Conservation (phyloP, 1,139 yeast genomes). For the Hansenula anomala region DNA sequence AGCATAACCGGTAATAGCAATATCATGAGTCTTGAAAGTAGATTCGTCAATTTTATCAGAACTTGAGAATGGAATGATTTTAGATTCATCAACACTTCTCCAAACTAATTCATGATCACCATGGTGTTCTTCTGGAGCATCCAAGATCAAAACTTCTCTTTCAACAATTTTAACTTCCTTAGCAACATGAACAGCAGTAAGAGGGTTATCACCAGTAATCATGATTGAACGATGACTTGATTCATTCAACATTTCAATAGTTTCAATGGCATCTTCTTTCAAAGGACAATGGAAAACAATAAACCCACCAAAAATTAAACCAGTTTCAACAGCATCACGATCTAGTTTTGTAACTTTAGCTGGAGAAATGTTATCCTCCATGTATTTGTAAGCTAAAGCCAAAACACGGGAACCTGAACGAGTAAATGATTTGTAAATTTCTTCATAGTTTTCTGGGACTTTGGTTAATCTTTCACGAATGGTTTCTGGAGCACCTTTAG, state of each 20-base stretch:
- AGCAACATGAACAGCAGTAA: slow-evolving; percentile 98
- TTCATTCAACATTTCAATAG: slow-evolving; percentile 88
- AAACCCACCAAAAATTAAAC: slow-evolving; percentile 82
- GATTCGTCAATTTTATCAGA: slow-evolving; percentile 51
- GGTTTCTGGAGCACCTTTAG: slow-evolving; percentile 99
- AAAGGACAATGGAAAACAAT: slow-evolving; percentile 96
- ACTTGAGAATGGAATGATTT: slow-evolving; percentile 63
- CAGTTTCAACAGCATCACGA: slow-evolving; percentile 74
- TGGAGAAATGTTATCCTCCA: slow-evolving; percentile 49
- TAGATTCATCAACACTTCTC: slow-evolving; percentile 80
- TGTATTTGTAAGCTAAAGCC: slow-evolving; percentile 81
- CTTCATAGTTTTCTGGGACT: slow-evolving; percentile 80
- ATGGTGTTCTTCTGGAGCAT: slow-evolving; percentile 65
- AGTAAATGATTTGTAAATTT: slow-evolving; percentile 82
- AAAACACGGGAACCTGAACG: slow-evolving; percentile 95
- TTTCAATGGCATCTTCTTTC: slow-evolving; percentile 86
- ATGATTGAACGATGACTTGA: slow-evolving; percentile 92
- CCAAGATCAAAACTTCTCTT: slow-evolving; percentile 78
- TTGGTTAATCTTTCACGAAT: slow-evolving; percentile 68
- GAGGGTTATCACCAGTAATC: slow-evolving; percentile 99
- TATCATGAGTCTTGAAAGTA: slow-evolving; percentile 66
- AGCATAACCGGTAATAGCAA: slow-evolving; percentile 94
- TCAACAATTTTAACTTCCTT: slow-evolving; percentile 86
- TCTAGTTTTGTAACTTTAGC: slow-evolving; percentile 49
- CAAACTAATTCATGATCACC: slow-evolving; percentile 65